Base-by-base conservation (phyloP, 2,329 filamentous ascomycete species). In the Beauveria varroae region DNA sequence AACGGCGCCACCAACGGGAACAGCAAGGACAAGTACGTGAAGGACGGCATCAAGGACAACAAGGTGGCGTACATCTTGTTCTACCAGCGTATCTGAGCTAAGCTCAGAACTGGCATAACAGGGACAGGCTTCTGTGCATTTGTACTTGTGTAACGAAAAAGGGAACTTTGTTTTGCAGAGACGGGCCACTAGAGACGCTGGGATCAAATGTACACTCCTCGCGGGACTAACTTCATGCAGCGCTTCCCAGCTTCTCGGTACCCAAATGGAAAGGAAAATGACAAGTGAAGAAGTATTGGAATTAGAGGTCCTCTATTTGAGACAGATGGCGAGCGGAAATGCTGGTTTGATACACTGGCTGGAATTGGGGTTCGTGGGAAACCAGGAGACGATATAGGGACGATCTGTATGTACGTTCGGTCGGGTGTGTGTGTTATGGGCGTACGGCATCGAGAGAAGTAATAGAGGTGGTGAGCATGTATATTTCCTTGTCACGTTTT, bases 51-150 rank as follows among this genome's bases (percentile, higher is more conserved):
- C 71, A 91, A 91, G 75, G 93, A 98, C 74, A 96, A 93, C 81
- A 96, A 96, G 81, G 93, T 97, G 62, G 95, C 95, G 4, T 99
- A 99, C 76, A 85, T 99, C 66, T 78, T 99, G 70, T 96, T 99
- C 77, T 99, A 99, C 74, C 89, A 97, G 78, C 86, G 86, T 69
- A 84, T 95, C 63, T 84, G 66, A 70, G 55, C 8, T 4, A 14
- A 16, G 30, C 41, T 24, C 8, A 22, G 26, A 26, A 10, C 2
- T 30, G 20, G 34, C 26, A 8, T 8, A 5, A 6, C 22, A n/a
- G 34, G 28, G 7, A n/a, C 12, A 30, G 6, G 18, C 49, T 40
- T 49, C 34, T 12, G 26, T 40, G 44, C 34, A 37, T 49, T 57
- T 54, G 50, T 60, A 30, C 34, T 60, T 53, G 46, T 49, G 22